phyloP scores from a whole-genome alignment of 2,329 filamentous ascomycete genomes.

The Ceratocystis papillata region DNA sequence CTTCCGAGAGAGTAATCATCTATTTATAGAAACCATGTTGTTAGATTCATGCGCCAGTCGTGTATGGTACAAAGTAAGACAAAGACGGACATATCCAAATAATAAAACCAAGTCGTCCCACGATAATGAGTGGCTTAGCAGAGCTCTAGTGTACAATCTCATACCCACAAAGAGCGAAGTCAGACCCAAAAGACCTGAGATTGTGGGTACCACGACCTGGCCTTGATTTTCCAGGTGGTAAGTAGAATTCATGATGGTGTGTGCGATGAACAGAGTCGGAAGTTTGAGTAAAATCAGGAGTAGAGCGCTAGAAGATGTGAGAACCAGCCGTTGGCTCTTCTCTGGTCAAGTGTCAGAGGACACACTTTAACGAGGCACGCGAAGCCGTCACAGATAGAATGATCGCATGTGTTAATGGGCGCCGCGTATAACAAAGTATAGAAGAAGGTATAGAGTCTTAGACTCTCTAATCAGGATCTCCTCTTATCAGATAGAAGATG shows the following conservation, averaged over 20 bases:
- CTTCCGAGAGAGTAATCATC: slow-evolving; percentile 20
- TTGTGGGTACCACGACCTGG: slow-evolving; percentile 15
- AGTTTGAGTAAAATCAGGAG: neutral
- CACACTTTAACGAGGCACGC: too few species aligned
- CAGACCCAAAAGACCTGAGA: slow-evolving; percentile 7
- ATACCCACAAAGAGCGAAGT: slow-evolving; percentile 20
- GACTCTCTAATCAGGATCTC: too few species aligned
- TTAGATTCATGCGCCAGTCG: neutral
- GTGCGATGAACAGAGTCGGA: neutral
- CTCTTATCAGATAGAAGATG: too few species aligned
- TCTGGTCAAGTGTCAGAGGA: too few species aligned
- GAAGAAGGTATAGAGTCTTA: too few species aligned
- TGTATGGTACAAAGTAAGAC: neutral
- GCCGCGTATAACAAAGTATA: too few species aligned
- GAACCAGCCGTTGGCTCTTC: too few species aligned
- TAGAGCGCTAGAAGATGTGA: neutral
- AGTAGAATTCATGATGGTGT: neutral
- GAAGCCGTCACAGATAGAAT: too few species aligned
- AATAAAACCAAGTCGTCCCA: slow-evolving; percentile 19
- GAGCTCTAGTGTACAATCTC: slow-evolving; percentile 21
- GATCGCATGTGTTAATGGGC: too few species aligned
- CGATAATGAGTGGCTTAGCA: slow-evolving; percentile 17
- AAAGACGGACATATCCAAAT: slow-evolving; percentile 18
- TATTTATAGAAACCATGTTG: neutral
- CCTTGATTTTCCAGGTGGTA: slow-evolving; percentile 12